These are phyloP conservation scores for Erythrobasidium hasegawianum DNA, from an alignment of 1,284 basidiomycete genomes.

Conservation along the genomic window DNA sequence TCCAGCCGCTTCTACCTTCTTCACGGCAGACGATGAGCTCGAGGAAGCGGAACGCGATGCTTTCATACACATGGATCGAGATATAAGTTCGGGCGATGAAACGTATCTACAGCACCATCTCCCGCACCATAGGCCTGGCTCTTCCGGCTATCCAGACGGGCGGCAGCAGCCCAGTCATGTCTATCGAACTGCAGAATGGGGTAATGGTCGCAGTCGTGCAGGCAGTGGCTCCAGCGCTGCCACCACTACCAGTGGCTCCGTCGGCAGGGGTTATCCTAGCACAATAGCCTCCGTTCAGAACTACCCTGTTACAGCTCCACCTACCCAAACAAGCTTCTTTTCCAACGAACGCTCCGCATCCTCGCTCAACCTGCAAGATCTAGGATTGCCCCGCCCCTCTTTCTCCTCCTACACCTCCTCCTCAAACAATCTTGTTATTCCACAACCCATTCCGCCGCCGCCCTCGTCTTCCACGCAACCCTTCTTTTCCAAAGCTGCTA, in stretches of 20 bases:
- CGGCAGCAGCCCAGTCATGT: neutral
- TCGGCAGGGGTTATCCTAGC: conserved; percentile 26
- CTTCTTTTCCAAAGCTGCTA: conserved; percentile 29
- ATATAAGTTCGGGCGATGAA: conserved; percentile 12
- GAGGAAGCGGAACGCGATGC: conserved; percentile 31
- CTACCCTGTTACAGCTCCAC: conserved; percentile 31
- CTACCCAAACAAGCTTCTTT: conserved; percentile 32
- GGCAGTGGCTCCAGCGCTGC: conserved; percentile 19
- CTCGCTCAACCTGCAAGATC: neutral
- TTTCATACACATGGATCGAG: conserved; percentile 8
- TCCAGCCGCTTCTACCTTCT: conserved; percentile 31
- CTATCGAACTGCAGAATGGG: conserved; percentile 16
- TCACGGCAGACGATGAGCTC: conserved; percentile 32
- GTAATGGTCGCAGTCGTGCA: conserved; percentile 15
- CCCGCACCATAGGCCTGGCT: neutral
- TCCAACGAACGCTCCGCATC: neutral
- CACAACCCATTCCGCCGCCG: conserved; percentile 21
- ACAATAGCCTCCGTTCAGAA: conserved; percentile 10
- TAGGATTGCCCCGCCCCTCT: neutral
- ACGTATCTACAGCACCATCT: neutral
- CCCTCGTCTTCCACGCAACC: conserved; percentile 30
- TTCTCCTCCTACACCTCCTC: conserved; percentile 6
- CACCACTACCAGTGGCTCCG: conserved; percentile 16
- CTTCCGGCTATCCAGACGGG: neutral
- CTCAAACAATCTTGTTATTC: conserved; percentile 12